These are phyloP conservation scores for Dentipellis fragilis DNA, from an alignment of 768 basidiomycete species.

Conservation along the genomic window DNA sequence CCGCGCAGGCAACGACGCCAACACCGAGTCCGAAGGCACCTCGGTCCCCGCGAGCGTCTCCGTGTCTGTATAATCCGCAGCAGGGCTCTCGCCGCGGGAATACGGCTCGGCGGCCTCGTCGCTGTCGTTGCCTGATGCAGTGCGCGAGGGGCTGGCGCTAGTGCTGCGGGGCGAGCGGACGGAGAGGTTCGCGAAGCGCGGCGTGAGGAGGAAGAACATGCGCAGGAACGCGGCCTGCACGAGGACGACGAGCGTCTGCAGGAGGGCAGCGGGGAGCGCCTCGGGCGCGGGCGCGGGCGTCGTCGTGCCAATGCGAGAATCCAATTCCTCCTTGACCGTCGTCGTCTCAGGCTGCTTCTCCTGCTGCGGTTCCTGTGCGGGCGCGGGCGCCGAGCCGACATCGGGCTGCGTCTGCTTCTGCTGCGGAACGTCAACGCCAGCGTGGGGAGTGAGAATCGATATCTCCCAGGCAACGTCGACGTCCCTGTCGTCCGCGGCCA, in stretches of 20 bases:
- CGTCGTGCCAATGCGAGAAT: no score
- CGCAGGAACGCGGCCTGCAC: not conserved
- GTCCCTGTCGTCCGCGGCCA: not conserved
- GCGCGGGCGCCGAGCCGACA: slow-evolving; percentile 4
- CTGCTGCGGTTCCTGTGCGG: not conserved
- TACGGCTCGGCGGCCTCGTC: not conserved
- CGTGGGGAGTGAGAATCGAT: slow-evolving; percentile 24
- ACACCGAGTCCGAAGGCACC: not conserved
- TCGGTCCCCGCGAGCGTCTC: not conserved
- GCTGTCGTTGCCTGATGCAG: not conserved
- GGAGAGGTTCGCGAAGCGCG: not conserved
- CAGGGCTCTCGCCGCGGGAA: not conserved
- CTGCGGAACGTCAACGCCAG: no score
- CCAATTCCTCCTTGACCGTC: not conserved
- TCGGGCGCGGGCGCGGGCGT: not conserved
- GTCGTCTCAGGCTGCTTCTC: not conserved
- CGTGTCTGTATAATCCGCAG: not conserved
- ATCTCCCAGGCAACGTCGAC: not conserved
- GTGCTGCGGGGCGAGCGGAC: not conserved
- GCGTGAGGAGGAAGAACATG: not conserved
- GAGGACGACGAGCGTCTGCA: not conserved
- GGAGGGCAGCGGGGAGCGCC: not conserved
- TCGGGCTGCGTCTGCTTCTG: no score
- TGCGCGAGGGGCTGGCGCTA: no score
- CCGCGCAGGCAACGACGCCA: not conserved